Evolutionary conservation across 176 grass and related monocot species (phyloP).

Genomic region (Zoysia japonica): DNA sequence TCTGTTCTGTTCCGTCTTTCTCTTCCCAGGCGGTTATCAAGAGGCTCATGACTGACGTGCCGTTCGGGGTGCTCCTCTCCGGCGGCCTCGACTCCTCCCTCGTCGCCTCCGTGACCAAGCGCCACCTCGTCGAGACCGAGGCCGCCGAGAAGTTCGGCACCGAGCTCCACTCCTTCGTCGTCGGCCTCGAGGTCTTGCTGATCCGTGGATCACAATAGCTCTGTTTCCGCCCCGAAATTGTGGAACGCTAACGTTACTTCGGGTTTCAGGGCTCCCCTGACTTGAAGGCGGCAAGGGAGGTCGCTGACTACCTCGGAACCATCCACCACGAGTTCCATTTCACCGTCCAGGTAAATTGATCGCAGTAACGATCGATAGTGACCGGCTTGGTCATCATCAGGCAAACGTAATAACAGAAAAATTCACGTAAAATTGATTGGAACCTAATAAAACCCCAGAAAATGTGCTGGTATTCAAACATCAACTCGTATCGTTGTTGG

Average conservation of each 20-base stretch:
- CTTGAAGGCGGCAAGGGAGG: constrained; percentile 78
- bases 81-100: constrained; percentile 93
- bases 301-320: constrained; percentile 82
- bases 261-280: constrained; percentile 78
- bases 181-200: constrained; percentile 67
- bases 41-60: constrained; percentile 96
- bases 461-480: too few relatives aligned
- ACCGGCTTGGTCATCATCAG: too few relatives aligned
- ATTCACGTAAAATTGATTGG: too few relatives aligned
- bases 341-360: constrained; percentile 78
- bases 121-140: constrained; percentile 84
- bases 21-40: constrained; percentile 72
- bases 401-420: too few relatives aligned
- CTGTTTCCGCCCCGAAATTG: neutral
- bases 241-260: neutral
- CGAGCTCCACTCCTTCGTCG: constrained; percentile 94
- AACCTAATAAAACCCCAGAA: too few relatives aligned
- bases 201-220: neutral
- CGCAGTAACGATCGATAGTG: neutral
- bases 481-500: too few relatives aligned
- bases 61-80: constrained; percentile 88
- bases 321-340: constrained; percentile 92
- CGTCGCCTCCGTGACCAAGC: constrained; percentile 79
- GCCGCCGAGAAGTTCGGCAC: constrained; percentile 80
- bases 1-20: neutral